These are phyloP conservation scores for Annulohypoxylon nitens DNA, from an alignment of 495 filamentous ascomycete species.

Conservation along the genomic window DNA sequence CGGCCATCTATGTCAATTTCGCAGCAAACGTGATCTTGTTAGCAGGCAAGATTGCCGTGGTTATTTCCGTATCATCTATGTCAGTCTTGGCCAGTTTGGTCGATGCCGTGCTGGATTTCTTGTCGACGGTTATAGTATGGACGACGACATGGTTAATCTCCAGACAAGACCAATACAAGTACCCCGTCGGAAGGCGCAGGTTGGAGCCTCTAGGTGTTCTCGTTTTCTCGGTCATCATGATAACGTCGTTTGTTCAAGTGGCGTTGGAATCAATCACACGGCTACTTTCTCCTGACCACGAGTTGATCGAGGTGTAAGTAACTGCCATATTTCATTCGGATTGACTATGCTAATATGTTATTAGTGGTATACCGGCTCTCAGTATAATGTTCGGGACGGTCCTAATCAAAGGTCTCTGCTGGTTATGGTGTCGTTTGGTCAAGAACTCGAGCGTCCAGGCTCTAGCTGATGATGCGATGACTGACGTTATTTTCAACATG, in stretches of 20 bases:
- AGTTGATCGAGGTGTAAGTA: conserved; percentile 74
- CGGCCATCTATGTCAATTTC: conserved; percentile 90
- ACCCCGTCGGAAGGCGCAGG: conserved; percentile 80
- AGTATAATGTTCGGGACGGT: conserved; percentile 86
- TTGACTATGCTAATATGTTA: conserved; percentile 19
- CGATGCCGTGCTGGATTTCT: conserved; percentile 88
- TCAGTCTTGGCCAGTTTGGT: conserved; percentile 91
- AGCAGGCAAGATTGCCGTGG: conserved; percentile 82
- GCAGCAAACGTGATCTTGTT: conserved; percentile 85
- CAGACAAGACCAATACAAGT: conserved; percentile 80
- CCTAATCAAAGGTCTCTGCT: conserved; percentile 83
- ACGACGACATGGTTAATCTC: conserved; percentile 81
- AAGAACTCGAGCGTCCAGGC: conserved; percentile 92
- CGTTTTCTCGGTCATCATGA: conserved; percentile 86
- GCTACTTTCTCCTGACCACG: conserved; percentile 72
- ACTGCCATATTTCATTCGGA: background rate
- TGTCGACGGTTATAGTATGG: conserved; percentile 90
- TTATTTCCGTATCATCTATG: conserved; percentile 82
- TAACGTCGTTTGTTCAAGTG: conserved; percentile 90
- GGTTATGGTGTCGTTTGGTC: conserved; percentile 91
- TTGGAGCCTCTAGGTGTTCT: conserved; percentile 85
- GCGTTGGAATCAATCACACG: conserved; percentile 76
- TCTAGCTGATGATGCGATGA: conserved; percentile 62
- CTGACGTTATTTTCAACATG: conserved; percentile 86
- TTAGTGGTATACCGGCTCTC: conserved; percentile 74